Percentiles rank a stretch among this genome's conserved stretches.
Evolutionary conservation across 2,329 filamentous ascomycete genomes (phyloP).

Genomic region (Penicillium digitatum): DNA sequence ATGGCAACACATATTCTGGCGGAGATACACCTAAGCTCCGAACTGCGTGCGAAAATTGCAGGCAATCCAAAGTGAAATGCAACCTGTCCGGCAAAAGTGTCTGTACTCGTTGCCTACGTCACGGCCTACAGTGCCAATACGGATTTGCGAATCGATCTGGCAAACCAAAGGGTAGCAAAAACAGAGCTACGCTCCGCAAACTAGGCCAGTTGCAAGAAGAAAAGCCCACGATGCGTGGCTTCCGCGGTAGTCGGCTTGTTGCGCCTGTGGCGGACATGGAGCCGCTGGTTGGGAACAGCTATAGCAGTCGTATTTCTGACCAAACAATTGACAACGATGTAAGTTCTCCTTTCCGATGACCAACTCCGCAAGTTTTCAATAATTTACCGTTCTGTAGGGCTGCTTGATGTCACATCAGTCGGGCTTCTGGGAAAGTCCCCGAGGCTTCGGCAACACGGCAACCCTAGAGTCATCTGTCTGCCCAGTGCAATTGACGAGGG

Average conservation of each 20-base stretch:
- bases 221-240: slow-evolving; percentile 21
- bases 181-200: slow-evolving; percentile 36
- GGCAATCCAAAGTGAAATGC: slow-evolving; percentile 42
- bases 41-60: slow-evolving; percentile 39
- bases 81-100: slow-evolving; percentile 35
- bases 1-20: slow-evolving; percentile 20
- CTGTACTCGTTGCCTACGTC: slow-evolving; percentile 38
- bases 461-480: slow-evolving; percentile 19
- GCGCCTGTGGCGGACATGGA: slow-evolving; percentile 14
- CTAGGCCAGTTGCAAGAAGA: slow-evolving; percentile 36
- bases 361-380: not conserved
- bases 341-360: not conserved
- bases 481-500: slow-evolving; percentile 11
- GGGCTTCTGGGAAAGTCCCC: slow-evolving; percentile 28
- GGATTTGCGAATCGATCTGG: slow-evolving; percentile 39
- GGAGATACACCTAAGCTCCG: slow-evolving; percentile 36
- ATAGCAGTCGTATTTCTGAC: slow-evolving; percentile 11
- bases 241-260: slow-evolving; percentile 15
- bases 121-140: slow-evolving; percentile 38
- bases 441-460: slow-evolving; percentile 19
- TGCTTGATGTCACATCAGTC: slow-evolving; percentile 19
- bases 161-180: slow-evolving; percentile 41
- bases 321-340: slow-evolving; percentile 20
- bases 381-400: slow-evolving; percentile 3
- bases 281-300: slow-evolving; percentile 1